Base-by-base conservation (phyloP, 768 basidiomycete genomes). In the Russula emetica region DNA sequence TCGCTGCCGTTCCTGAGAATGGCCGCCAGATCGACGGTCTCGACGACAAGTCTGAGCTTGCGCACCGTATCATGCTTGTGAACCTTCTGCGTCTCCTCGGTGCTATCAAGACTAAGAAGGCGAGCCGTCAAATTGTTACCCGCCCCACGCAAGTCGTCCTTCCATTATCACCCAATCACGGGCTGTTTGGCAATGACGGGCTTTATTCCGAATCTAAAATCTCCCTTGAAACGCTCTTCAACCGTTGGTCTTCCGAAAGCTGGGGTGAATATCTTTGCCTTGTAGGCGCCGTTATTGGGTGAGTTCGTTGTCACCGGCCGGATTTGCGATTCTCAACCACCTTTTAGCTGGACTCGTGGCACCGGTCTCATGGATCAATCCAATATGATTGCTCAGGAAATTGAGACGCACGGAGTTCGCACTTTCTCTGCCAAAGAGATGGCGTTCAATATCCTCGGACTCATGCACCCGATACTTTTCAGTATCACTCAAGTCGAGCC, bases 381-480 rank as follows among this genome's bases (percentile, higher is more conserved):
- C 50, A 95, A 95, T 78, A 92, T 89, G 49, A 88, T 98, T 58
- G 94, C 97, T 30, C 91, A 95, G 62, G 93, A 94, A 59, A 82
- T 99, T 49, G 97, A 99, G 78, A 82, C 86, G 63, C 83, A 89
- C 66, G 97, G 97, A 66, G 92, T 97, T 63, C 86, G 97, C 68
- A 99, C 97, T 1, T 99, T 98, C 85, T 98, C 96, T 0, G 90
- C 97, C 32, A 98, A 98, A 79, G 97, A 99, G 78, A 99, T 98
- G 97, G 95, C 97, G 0, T 99, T 99, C 85, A 99, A 99, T 77
- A 94, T 99, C 71, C 88, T 99, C 60, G 96, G 97, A 64, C 83
- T 99, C 55, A 98, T 99, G 96, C 97, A 99, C 72, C 97, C 97
- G 50, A 85, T 98, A 7, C 83, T 99, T 58, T 98, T 98, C 85